A percentile compares a stretch with the other conserved stretches of the same genome.
Conservation (phyloP, 495 filamentous ascomycete species). For the Cercophora newfieldiana region DNA sequence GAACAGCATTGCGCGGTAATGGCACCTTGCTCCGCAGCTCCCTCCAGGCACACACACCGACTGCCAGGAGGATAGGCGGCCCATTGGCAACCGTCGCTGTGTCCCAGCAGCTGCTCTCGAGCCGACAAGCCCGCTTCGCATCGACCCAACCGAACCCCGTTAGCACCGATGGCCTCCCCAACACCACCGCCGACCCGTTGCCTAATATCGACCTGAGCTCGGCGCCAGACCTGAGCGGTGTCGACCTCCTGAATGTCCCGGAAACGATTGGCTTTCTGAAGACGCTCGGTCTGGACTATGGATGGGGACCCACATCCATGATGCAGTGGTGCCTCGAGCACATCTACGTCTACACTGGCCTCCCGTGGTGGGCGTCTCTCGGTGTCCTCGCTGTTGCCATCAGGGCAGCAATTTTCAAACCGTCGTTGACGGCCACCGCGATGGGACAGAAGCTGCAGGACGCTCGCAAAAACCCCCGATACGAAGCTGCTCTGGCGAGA, state of each 20-base stretch:
- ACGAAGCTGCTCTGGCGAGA: conserved; percentile 47
- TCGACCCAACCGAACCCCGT: conserved; percentile 30
- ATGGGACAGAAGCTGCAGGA: conserved; percentile 55
- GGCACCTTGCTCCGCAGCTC: not conserved
- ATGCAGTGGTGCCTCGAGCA: conserved; percentile 79
- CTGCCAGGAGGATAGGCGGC: conserved; percentile 23
- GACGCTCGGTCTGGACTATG: conserved; percentile 79
- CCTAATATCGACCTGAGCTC: conserved; percentile 9
- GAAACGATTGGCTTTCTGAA: conserved; percentile 82
- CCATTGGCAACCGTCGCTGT: conserved; percentile 17
- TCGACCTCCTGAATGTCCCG: conserved; percentile 53
- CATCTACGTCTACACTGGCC: conserved; percentile 67
- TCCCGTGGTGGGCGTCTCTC: conserved; percentile 84
- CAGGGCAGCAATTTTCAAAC: conserved; percentile 64
- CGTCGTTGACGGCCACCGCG: conserved; percentile 60
- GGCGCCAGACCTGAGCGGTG: conserved; percentile 39
- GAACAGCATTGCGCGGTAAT: conserved; percentile 28
- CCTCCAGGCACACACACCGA: not conserved
- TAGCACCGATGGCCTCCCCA: conserved; percentile 6
- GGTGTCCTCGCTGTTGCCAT: conserved; percentile 60
- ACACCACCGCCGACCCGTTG: conserved; percentile 1
- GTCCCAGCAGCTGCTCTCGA: conserved; percentile 19
- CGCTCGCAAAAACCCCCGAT: conserved; percentile 49
- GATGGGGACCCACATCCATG: conserved; percentile 69
- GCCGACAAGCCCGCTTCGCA: conserved; percentile 34